Base-by-base conservation (phyloP, 345 rosid species). In the Populus ilicifolia region DNA sequence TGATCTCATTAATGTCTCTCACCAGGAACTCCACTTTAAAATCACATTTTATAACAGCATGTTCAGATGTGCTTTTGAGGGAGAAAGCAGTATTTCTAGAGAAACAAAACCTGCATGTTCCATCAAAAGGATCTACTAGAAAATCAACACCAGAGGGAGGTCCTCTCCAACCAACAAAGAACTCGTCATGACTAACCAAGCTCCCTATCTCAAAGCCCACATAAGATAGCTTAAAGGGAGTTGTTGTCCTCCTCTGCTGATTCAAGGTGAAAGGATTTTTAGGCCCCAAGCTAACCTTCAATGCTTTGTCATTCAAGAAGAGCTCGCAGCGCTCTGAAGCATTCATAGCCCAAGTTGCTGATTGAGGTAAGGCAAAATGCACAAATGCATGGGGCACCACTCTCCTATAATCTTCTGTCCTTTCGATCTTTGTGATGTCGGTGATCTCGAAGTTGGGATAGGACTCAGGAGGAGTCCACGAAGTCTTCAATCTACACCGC, bases 351-450 rank as follows among this genome's bases (percentile, higher is more conserved):
- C 43, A 76, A 69, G 52, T 65, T 69, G 84, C 85, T 35, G 94
- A 82, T 17, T 78, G 80, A 56, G 94, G 77, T 11, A 27, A 33
- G 25, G 93, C 89, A 81, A 95, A 95, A 88, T 95, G 99, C 50
- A 93, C 94, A 82, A 91, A 95, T 1, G 98, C 98, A 78, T 90
- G 97, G 11, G 96, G 98, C 81, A 79, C 92, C 70, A 95, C 94
- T 83, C 81, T 87, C 80, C 74, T 82, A 80, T 88, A 90, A 13
- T 70, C 81, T 70, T 86, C 87, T 8, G 75, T 66, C 75, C 33
- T 79, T 72, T 2, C 72, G 67, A 86, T 83, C 44, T 27, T 59
- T 38, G 84, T 68, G 33, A 81, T 75, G 75, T 85, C 75, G 0
- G 52, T 20, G 74, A 88, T 82, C 72, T 80, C 84, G 71, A 88